A percentile compares a stretch with the other conserved stretches of the same genome.
phyloP scores from a whole-genome alignment of 345 rosid species.

The Crucihimalaya himalaica region DNA sequence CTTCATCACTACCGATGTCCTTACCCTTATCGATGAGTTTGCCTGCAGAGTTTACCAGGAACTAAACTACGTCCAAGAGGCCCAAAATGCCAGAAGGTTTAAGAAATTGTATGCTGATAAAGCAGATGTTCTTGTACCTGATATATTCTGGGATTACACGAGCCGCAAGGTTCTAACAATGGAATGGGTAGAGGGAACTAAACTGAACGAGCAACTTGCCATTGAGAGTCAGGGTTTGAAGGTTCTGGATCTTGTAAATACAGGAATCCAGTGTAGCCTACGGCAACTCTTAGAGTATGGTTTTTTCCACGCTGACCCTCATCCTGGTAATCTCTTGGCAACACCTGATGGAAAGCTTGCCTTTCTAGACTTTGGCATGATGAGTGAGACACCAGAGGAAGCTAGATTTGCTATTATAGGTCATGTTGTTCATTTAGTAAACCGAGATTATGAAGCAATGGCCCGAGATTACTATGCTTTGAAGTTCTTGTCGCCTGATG shows the following conservation, averaged over 20 bases:
- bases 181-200: slow-evolving; percentile 98
- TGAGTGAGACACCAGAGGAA: slow-evolving; percentile 99
- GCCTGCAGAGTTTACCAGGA: slow-evolving; percentile 92
- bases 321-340: slow-evolving; percentile 97
- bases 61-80: slow-evolving; percentile 97
- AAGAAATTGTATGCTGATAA: slow-evolving; percentile 90
- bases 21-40: slow-evolving; percentile 89
- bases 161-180: slow-evolving; percentile 87
- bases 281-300: slow-evolving; percentile 97
- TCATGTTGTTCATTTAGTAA: slow-evolving; percentile 90
- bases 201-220: slow-evolving; percentile 81
- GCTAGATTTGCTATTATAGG: slow-evolving; percentile 96
- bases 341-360: slow-evolving; percentile 99
- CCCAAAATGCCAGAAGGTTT: slow-evolving; percentile 92
- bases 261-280: slow-evolving; percentile 95
- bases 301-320: slow-evolving; percentile 97
- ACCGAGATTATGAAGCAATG: slow-evolving; percentile 98
- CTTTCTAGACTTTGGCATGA: slow-evolving; percentile 98
- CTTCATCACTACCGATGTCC: slow-evolving; percentile 74
- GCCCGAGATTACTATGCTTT: slow-evolving; percentile 91
- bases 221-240: slow-evolving; percentile 93
- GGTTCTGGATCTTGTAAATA: slow-evolving; percentile 91
- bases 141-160: slow-evolving; percentile 96
- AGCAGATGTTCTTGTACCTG: slow-evolving; percentile 91
- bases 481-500: slow-evolving; percentile 81